Evolutionary conservation across 2,329 filamentous ascomycete genomes (phyloP), one percentile per base, ranked within the genome.

Genomic region (Arthroderma sp.): DNA sequence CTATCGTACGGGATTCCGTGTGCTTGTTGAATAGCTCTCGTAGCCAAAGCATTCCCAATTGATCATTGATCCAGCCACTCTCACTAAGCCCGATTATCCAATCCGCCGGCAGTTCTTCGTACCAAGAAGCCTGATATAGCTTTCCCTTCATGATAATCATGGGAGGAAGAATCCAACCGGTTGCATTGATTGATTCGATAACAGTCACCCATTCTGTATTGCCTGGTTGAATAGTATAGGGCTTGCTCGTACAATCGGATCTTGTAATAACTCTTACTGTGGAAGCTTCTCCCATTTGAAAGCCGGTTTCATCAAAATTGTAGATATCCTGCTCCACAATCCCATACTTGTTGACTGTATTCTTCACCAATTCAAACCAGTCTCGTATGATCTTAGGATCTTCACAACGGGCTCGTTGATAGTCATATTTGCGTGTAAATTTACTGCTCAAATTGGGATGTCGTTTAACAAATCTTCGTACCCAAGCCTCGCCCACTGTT

Each of bases 181-280:
- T 40, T 40, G 43, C n/a, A n/a, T n/a, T n/a, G n/a, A n/a, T n/a
- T n/a, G n/a, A n/a, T n/a, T 47, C 38, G 34, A 54, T 49, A 36
- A 46, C 45, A 28, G 53, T 54, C 29, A 51, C 47, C 44, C 41
- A 50, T 47, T 53, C 49, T 9, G 34, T 44, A 51, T 53, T 46
- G 28, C 47, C 50, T 43, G 52, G 46, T 44, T 51, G 38, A 15
- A 51, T 40, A 29, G 51, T 38, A n/a, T 44, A 40, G 37, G 47
- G 40, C 28, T 28, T 38, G 7, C 52, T 47, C 36, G 49, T 47
- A n/a, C n/a, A n/a, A n/a, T n/a, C n/a, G n/a, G n/a, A n/a, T n/a
- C n/a, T n/a, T n/a, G 50, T 47, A 28, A 50, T 33, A 11, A 53
- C 47, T 15, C 29, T 42, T 22, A 38, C 43, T 29, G 41, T 48